Percentiles rank a stretch among this genome's conserved stretches.
Conservation (phyloP, 441 rosid species). For the Viola pubescens region DNA sequence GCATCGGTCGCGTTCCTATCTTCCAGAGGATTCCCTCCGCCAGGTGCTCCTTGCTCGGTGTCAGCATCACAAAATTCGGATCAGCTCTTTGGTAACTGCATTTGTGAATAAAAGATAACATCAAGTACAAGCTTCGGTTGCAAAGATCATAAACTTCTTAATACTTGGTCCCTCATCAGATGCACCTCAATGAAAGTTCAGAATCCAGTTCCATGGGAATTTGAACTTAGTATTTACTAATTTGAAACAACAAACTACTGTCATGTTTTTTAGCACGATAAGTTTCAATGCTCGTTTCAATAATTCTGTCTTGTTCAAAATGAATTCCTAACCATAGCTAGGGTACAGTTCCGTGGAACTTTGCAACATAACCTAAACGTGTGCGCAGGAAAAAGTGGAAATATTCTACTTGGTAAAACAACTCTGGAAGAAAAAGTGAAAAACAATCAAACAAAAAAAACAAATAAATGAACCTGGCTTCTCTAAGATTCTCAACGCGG, state of each 20-base stretch:
- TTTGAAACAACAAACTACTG: no score
- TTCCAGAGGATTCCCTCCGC: slow-evolving; percentile 20
- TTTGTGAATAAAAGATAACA: background rate
- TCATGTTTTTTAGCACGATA: no score
- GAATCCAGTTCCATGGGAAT: background rate
- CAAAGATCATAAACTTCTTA: background rate
- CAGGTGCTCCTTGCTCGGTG: slow-evolving; percentile 76
- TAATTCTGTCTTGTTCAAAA: no score
- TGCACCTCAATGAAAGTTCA: background rate
- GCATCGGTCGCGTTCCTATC: slow-evolving; percentile 42
- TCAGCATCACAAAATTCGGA: slow-evolving; percentile 84
- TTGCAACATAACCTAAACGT: no score
- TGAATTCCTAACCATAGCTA: no score
- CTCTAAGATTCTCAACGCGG: slow-evolving; percentile 67
- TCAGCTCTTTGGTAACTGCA: slow-evolving; percentile 92
- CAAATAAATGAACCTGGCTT: slow-evolving; percentile 55
- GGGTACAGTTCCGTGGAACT: no score
- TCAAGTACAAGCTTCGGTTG: background rate
- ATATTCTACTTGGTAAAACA: no score
- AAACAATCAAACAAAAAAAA: background rate
- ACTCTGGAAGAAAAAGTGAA: no score
- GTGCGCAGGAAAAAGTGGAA: no score
- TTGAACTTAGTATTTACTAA: no score
- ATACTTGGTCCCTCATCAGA: background rate
- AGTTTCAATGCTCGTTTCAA: no score